phyloP scores from a whole-genome alignment of 2,329 filamentous ascomycete species.

The Fusarium veterinarium region DNA sequence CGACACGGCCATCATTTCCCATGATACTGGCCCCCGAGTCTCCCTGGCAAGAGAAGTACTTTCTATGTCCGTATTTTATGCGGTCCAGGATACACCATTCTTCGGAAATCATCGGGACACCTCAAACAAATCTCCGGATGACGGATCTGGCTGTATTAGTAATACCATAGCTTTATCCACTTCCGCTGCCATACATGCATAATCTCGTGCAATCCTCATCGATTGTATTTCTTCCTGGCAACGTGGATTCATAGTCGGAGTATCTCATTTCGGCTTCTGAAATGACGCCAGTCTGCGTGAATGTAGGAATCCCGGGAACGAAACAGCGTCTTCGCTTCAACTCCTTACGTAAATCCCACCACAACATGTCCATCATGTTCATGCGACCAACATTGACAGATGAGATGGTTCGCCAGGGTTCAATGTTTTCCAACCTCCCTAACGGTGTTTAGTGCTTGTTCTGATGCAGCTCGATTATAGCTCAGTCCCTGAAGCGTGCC shows the following conservation, averaged over 20 bases:
- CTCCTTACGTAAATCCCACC: neutral
- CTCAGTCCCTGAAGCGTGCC: neutral
- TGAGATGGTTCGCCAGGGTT: no score
- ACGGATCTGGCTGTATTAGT: slow-evolving; percentile 4
- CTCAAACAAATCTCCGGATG: neutral
- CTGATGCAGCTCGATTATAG: neutral
- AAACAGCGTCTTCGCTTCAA: neutral
- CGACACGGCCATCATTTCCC: neutral
- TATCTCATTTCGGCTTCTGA: neutral
- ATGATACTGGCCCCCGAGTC: slow-evolving; percentile 13
- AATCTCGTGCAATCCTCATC: neutral
- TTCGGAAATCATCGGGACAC: neutral
- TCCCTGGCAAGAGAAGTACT: neutral
- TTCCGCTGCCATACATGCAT: neutral
- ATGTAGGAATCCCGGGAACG: fast-evolving
- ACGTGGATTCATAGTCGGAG: fast-evolving
- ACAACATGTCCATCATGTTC: no score
- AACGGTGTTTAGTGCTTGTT: neutral
- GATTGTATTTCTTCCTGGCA: neutral
- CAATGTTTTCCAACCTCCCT: fast-evolving
- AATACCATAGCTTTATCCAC: neutral
- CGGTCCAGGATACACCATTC: slow-evolving; percentile 15
- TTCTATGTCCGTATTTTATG: no score
- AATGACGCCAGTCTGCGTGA: neutral
- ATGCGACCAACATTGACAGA: no score